These are phyloP conservation scores for Globomyces sp. DNA, from an alignment of 371 early-diverging fungal genomes.

Conservation along the genomic window DNA sequence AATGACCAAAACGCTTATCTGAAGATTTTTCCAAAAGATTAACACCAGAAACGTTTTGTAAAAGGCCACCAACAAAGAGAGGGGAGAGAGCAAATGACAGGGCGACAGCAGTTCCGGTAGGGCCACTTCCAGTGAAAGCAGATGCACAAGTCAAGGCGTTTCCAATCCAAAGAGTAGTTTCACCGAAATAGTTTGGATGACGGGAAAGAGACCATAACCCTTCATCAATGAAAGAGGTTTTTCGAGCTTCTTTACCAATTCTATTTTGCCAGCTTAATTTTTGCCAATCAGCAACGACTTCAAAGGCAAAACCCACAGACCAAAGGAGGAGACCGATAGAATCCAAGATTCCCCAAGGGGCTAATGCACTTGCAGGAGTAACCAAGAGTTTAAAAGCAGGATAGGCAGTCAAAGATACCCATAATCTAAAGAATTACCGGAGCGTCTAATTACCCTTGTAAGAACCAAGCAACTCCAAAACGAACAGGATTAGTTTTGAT, in stretches of 20 bases:
- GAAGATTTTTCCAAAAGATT: conserved; percentile 31
- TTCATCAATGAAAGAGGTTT: background rate
- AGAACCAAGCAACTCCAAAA: conserved; percentile 36
- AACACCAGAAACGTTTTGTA: conserved; percentile 41
- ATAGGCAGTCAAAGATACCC: conserved; percentile 43
- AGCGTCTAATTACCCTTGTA: conserved; percentile 25
- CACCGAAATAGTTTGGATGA: conserved; percentile 54
- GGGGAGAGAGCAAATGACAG: conserved; percentile 38
- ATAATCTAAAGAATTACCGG: conserved; percentile 15
- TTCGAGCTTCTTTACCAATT: background rate
- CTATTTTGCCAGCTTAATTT: conserved; percentile 35
- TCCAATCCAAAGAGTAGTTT: conserved; percentile 49
- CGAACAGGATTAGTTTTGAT: conserved; percentile 34
- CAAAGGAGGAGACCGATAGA: conserved; percentile 41
- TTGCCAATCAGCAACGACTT: conserved; percentile 45
- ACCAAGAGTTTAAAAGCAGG: conserved; percentile 37
- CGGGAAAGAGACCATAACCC: conserved; percentile 6
- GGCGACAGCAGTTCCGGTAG: conserved; percentile 15
- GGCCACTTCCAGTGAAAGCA: conserved; percentile 37
- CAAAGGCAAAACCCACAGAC: conserved; percentile 41
- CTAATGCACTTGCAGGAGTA: conserved; percentile 28
- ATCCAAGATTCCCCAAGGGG: conserved; percentile 31
- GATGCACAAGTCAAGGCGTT: conserved; percentile 41
- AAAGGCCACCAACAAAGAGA: conserved; percentile 39
- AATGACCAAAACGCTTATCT: conserved; percentile 36